Base-by-base conservation (phyloP, 495 filamentous ascomycete genomes). In the Aspergillus nanangensis region DNA sequence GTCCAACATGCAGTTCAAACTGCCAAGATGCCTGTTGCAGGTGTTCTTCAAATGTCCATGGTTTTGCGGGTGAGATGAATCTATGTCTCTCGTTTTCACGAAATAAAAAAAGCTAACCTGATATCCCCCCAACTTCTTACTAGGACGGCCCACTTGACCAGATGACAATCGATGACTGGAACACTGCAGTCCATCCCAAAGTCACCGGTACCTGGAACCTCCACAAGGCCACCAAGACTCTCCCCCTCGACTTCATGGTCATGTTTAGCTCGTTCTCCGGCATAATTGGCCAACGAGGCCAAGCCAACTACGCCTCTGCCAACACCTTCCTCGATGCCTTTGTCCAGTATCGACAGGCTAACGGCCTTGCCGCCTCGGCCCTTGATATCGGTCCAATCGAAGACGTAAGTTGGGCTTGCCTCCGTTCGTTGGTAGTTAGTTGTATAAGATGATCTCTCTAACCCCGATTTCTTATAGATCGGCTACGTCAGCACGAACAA, bases 191-290 rank as follows among this genome's bases (percentile, higher is more conserved):
- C 0, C 37, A 38, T 3, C 69, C 72, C 33, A 77, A 77, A 50
- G 63, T 69, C 1, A 31, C 63, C 4, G 75, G 72, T 2, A 63
- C 70, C 0, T 69, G 60, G 63, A 74, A 81, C 57, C 70, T 84
- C 35, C 80, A 84, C 57, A 60, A 75, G 32, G 58, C 62, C 4
- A 65, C 80, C 0, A 20, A 32, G 31, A 7, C 24, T 11, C 10
- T 19, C 0, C 47, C 52, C 2, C 51, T 73, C 7, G 69, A 73
- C 47, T 79, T 77, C 58, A 76, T 77, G 54, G 45, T 70, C 29
- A 52, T 75, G 23, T 54, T 69, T 18, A 62, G 60, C 17, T 69
- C 64, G 1, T 45, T 62, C 0, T 44, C 46, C 10, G 65, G 66
- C 1, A 44, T 65, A 1, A 40, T 65, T 5, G 72, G 68, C 11